Conservation (phyloP, 192 early-diverging fungal genomes). For the Entomortierella beljakovae region DNA sequence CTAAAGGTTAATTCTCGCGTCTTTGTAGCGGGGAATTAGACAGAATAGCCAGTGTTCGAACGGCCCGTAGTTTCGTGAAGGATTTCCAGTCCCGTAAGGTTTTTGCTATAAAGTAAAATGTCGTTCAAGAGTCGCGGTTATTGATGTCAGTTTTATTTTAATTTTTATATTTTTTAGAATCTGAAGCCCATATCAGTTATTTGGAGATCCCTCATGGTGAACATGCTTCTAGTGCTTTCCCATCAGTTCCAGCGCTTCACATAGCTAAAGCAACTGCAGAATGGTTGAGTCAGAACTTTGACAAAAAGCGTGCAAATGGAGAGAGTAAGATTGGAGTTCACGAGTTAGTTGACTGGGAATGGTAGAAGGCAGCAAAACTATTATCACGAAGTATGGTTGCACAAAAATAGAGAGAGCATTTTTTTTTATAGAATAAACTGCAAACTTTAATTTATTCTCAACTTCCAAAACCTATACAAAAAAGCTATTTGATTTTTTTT, state of each 20-base stretch:
- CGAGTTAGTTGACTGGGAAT: slow-evolving; percentile 48
- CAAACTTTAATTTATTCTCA: not conserved
- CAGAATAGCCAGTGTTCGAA: slow-evolving; percentile 21
- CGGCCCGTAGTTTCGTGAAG: slow-evolving; percentile 40
- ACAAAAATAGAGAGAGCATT: not conserved
- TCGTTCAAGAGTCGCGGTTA: not conserved
- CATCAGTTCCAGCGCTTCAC: slow-evolving; percentile 52
- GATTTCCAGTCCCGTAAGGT: slow-evolving; percentile 48
- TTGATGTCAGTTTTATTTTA: not conserved
- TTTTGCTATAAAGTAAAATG: not conserved
- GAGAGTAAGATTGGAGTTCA: slow-evolving; percentile 17
- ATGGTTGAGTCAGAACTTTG: slow-evolving; percentile 45
- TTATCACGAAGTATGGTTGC: too few species aligned
- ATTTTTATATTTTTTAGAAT: slow-evolving; percentile 8
- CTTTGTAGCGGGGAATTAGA: slow-evolving; percentile 49
- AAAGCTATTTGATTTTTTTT: not conserved
- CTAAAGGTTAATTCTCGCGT: not conserved
- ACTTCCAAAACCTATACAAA: not conserved
- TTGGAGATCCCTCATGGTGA: slow-evolving; percentile 48
- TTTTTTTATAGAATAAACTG: not conserved
- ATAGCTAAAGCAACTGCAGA: slow-evolving; percentile 34
- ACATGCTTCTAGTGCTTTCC: slow-evolving; percentile 49
- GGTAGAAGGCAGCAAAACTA: not conserved
- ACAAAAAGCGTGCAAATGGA: not conserved
- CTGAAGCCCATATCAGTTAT: slow-evolving; percentile 13